Evolutionary conservation across 352 stramenopile species (phyloP), one percentile per base, ranked within the genome.

Genomic region (Globisporangium uncinulatum): DNA sequence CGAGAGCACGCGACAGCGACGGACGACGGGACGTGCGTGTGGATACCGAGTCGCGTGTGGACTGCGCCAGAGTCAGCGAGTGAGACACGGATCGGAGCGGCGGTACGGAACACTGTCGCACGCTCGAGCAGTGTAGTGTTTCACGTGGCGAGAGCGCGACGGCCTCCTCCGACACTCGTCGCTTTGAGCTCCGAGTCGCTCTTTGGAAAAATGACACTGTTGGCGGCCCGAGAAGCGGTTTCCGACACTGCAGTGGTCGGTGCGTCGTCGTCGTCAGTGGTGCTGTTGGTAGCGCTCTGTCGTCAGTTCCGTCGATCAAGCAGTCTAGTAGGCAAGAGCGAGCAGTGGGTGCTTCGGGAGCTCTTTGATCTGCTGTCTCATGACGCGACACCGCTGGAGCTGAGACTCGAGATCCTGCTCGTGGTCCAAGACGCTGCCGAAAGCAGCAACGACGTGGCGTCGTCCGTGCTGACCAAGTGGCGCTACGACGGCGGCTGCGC

Each of bases 291-390:
- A n/a, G 32, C 32, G 17, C 49, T 54, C 11, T 54, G 49, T 24
- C 49, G 31, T 9, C n/a, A 54, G 49, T 54, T 43, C 19, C 32
- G 49, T 54, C 36, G 49, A 43, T 9, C 14, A n/a, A 7, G 24
- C n/a, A 31, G 34, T 8, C 9, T 39, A 1, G 2, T 54, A 5
- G 15, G 17, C 17, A n/a, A 15, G n/a, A 15, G 19, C 19, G 31
- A 54, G 32, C 32, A 43, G 14, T 54, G 49, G 49, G 34, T 54
- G 17, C 49, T 54, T 9, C 49, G 41, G 10, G 31, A 41, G 15
- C 34, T 54, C 49, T 54, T 54, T 21, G 8, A 43, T 19, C 5
- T 54, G 0, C 32, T 44, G 11, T 1, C 49, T 11, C 11, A 14
- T n/a, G 49, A 54, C 8, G 15, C 31, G 8, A 15, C 24, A 13